Evolutionary conservation across 768 basidiomycete species (phyloP), one percentile per base, ranked within the genome.

Genomic region (Podaxis mareebaensis): DNA sequence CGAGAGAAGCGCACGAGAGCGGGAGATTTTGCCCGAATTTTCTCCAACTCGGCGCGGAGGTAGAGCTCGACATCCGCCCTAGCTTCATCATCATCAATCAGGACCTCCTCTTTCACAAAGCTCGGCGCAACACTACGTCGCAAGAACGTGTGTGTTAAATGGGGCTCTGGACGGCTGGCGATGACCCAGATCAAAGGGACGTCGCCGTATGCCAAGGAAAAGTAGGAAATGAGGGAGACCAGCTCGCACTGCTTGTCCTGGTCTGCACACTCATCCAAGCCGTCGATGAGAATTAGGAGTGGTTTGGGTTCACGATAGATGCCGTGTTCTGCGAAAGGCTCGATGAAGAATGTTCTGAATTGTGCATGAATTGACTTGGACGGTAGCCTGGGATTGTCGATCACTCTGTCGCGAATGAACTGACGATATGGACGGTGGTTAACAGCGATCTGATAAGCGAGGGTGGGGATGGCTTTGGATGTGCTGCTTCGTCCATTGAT

Each of bases 381-480:
- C 5, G 46, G 61, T 12, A 66, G 20, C 24, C 48, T 48, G 17
- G 63, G 67, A 28, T 65, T 53, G 3, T 12, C 12, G 1, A 12
- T 5, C 48, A 71, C 54, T 7, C 39, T 38, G 2, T 54, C 36
- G 2, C 61, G 53, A 11, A 71, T 48, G 12, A 53, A 58, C 3
- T 54, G 39, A 11, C 55, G 56, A 0, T 62, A 15, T 11, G 40
- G n/a, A n/a, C 65, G 62, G 36, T 60, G 13, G 0, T 36, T 36
- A 6, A 56, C 30, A 7, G 69, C 66, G 2, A 74, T 62, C 20
- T 74, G 70, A 39, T 65, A 68, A 1, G 70, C 65, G 2, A 74
- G 56, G 1, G 70, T 72, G 20, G 36, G 8, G 36, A 10, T 36
- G 11, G 20, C 22, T 56, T 48, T 48, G 44, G 44, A 48, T 22